Evolutionary conservation across 2,329 filamentous ascomycete species (phyloP).

Genomic region (Neoarthrinium moseri): DNA sequence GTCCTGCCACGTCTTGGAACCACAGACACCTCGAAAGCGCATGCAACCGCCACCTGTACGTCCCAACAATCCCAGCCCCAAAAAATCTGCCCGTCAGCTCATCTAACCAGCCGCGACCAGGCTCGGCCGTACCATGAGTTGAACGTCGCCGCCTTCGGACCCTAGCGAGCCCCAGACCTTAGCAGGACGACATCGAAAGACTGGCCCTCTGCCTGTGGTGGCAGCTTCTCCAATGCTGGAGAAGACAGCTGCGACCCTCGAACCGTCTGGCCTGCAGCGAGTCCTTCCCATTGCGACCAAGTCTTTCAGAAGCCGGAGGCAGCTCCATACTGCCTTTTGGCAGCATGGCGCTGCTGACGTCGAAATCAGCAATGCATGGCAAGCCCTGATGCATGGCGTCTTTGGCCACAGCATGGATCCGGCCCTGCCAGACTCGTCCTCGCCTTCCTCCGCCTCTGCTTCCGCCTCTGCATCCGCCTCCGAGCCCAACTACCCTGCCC

Average conservation of each 20-base stretch:
- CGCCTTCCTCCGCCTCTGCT: slow-evolving; percentile 1
- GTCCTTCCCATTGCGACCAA: slow-evolving; percentile 40
- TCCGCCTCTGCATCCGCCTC: not conserved
- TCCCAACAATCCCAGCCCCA: too few species aligned
- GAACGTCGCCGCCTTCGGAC: too few species aligned
- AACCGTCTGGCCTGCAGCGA: slow-evolving; percentile 55
- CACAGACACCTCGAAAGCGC: too few species aligned
- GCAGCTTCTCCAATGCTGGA: slow-evolving; percentile 49
- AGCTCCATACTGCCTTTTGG: slow-evolving; percentile 52
- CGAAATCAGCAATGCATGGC: slow-evolving; percentile 45
- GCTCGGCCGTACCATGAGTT: too few species aligned
- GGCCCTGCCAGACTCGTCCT: slow-evolving; percentile 20
- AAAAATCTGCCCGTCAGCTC: too few species aligned
- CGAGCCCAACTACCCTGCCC: slow-evolving; percentile 21
- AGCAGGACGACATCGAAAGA: not conserved
- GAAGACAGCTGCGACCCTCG: slow-evolving; percentile 54
- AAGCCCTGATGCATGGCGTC: slow-evolving; percentile 32
- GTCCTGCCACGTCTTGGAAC: too few species aligned
- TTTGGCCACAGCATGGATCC: slow-evolving; percentile 19
- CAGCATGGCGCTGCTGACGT: slow-evolving; percentile 51
- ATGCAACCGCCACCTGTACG: too few species aligned
- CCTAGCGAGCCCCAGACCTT: too few species aligned
- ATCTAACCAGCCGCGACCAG: too few species aligned
- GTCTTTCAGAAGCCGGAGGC: slow-evolving; percentile 37
- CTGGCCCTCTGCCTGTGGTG: too few species aligned